A percentile compares a stretch with the other conserved stretches of the same genome.
These are phyloP conservation scores for Talaromyces amestolkiae DNA, from an alignment of 2,329 filamentous ascomycete genomes.

Conservation along the genomic window DNA sequence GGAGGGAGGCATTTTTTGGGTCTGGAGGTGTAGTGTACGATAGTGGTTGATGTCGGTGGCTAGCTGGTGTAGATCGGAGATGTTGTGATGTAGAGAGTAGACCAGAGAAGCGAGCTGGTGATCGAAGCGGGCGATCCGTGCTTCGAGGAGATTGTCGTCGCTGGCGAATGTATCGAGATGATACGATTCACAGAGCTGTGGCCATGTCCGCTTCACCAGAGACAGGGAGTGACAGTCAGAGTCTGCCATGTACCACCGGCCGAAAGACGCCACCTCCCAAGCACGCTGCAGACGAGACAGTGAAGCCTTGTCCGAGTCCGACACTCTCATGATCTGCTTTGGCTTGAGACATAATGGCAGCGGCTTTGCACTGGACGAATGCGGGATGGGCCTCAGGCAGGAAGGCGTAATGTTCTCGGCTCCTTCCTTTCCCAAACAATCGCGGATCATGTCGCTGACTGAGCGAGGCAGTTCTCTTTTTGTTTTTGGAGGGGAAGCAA, in stretches of 20 bases:
- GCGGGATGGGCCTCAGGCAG: not conserved
- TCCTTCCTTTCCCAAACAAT: not conserved
- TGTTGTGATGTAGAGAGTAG: not conserved
- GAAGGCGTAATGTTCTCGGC: not conserved
- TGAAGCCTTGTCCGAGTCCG: conserved; percentile 12
- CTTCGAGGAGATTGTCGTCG: not conserved
- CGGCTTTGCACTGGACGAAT: conserved; percentile 13
- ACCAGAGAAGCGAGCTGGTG: conserved; percentile 6
- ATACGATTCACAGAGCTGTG: not conserved
- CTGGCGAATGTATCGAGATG: not conserved
- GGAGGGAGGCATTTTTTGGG: conserved; percentile 30
- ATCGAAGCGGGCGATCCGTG: not conserved
- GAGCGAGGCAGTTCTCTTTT: not conserved
- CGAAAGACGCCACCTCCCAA: conserved; percentile 10
- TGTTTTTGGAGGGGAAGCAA: not conserved
- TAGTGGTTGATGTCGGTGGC: conserved; percentile 9
- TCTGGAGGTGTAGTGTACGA: conserved; percentile 23
- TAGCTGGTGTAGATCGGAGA: conserved; percentile 5
- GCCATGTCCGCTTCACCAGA: conserved; percentile 7
- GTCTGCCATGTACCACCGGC: not conserved
- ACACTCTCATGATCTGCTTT: not conserved
- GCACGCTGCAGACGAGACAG: not conserved
- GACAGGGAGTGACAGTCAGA: conserved; percentile 10
- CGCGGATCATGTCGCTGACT: conserved; percentile 7
- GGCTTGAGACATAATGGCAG: conserved; percentile 12